Base-by-base conservation (phyloP, 2,329 filamentous ascomycete genomes). In the Neospermospora avenae region DNA sequence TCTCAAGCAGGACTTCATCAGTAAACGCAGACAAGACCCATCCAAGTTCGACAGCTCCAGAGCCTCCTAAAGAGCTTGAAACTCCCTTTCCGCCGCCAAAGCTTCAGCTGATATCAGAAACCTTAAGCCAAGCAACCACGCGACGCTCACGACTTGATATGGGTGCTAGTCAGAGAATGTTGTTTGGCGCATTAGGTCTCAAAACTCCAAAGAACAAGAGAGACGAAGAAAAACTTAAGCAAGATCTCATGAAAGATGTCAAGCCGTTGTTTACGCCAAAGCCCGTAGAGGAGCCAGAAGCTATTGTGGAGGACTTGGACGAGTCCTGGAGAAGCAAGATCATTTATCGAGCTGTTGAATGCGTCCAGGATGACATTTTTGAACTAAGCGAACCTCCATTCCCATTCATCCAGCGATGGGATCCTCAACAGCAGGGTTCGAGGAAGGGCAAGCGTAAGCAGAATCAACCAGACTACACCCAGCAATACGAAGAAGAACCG, bases 361-460 rank as follows among this genome's bases (percentile, higher is more conserved):
- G 93, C 74, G 84, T 86, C 63, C 81, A 89, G n/a, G 82, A 89
- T 31, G 82, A 80, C 4, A 76, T 91, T 41, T 1, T 51, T 22
- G 77, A 82, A 34, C 78, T 96, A 48, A 89, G 83, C 56, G 82
- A 90, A 35, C 93, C 93, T 0, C 90, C 93, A 0, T 97, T 96
- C 70, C 93, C 93, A 0, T 97, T 97, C 73, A 80, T 89, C 16
- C 92, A 97, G 73, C 84, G 90, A 49, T 97, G 93, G 93, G 91
- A 96, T 73, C 82, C 84, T 3, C 87, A 91, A 62, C 89, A 93
- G 68, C 81, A 83, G 72, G 65, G 68, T 35, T 64, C 63, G 16
- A 76, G 77, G 65, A 75, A 74, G 45, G 74, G 73, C 39, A 84
- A 79, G 63, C 75, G 77, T 57, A 86, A 87, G 71, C 77, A 79